These are phyloP conservation scores for Carex sylvatica DNA, from an alignment of 202 grass and related monocot genomes.

Conservation along the genomic window DNA sequence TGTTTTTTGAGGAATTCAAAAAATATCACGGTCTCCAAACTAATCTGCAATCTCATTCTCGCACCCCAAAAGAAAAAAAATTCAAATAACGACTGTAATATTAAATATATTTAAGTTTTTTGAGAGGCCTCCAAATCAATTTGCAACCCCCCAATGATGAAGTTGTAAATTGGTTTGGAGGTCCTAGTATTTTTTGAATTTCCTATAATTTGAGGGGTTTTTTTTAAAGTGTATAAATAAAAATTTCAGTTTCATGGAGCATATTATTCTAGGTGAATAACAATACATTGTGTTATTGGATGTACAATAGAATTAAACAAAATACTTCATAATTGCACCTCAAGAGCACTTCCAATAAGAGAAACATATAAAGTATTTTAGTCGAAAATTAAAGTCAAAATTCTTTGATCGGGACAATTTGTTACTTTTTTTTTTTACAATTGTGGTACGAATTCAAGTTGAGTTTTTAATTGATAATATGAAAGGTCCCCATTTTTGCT, in stretches of 20 bases:
- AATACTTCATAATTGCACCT: neutral
- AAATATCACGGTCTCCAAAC: too few relatives aligned
- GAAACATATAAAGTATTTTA: neutral
- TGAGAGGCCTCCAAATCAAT: too few relatives aligned
- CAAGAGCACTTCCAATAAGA: neutral
- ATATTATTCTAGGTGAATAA: neutral
- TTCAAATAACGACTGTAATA: too few relatives aligned
- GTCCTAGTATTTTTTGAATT: too few relatives aligned
- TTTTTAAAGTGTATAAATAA: too few relatives aligned
- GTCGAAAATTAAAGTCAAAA: neutral
- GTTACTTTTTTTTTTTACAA: neutral
- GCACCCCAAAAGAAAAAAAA: too few relatives aligned
- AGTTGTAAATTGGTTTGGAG: too few relatives aligned
- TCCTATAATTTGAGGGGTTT: too few relatives aligned
- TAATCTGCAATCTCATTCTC: too few relatives aligned
- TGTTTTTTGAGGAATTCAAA: too few relatives aligned
- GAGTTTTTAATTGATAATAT: neutral
- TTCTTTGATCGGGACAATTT: constrained; percentile 7
- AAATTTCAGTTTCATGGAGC: neutral
- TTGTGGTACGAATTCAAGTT: neutral
- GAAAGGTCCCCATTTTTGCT: neutral
- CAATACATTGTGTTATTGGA: neutral
- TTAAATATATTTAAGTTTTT: too few relatives aligned
- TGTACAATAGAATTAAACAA: neutral
- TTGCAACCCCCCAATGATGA: too few relatives aligned